Percentiles rank a stretch among this genome's conserved stretches.
phyloP scores from a whole-genome alignment of 2,329 filamentous ascomycete genomes.

The Apiospora aurea region DNA sequence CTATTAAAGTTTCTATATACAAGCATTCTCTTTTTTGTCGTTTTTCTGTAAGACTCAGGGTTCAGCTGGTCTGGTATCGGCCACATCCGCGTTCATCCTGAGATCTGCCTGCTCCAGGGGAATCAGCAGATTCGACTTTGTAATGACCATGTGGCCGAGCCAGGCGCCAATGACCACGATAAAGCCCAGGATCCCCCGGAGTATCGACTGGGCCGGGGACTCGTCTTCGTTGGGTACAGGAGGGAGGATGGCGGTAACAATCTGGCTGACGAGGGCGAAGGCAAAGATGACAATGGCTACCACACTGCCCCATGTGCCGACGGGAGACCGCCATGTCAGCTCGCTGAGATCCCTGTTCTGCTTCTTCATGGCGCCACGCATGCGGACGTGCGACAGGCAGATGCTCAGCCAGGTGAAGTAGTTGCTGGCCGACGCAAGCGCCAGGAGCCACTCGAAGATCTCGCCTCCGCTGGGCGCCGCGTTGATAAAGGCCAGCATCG shows the following conservation, averaged over 20 bases:
- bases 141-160: slow-evolving; percentile 25
- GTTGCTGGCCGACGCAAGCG: slow-evolving; percentile 54
- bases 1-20: neutral
- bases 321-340: slow-evolving; percentile 34
- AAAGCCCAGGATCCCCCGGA: slow-evolving; percentile 20
- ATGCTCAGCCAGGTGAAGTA: slow-evolving; percentile 58
- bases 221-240: slow-evolving; percentile 8
- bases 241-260: slow-evolving; percentile 38
- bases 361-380: slow-evolving; percentile 48
- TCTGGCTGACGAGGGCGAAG: slow-evolving; percentile 41
- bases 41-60: neutral
- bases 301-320: slow-evolving; percentile 40
- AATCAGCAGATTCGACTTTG: neutral
- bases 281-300: slow-evolving; percentile 41
- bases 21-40: neutral
- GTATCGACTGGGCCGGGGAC: neutral
- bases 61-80: neutral
- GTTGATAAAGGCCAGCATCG: slow-evolving; percentile 73
- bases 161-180: slow-evolving; percentile 23
- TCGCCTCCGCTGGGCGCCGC: slow-evolving; percentile 61
- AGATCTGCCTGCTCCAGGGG: slow-evolving; percentile 6
- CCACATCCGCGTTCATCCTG: neutral
- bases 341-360: slow-evolving; percentile 43
- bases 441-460: slow-evolving; percentile 63
- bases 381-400: slow-evolving; percentile 53